A percentile compares a stretch with the other conserved stretches of the same genome.
Conservation (phyloP, 352 stramenopile genomes). For the Pythium volutum region DNA sequence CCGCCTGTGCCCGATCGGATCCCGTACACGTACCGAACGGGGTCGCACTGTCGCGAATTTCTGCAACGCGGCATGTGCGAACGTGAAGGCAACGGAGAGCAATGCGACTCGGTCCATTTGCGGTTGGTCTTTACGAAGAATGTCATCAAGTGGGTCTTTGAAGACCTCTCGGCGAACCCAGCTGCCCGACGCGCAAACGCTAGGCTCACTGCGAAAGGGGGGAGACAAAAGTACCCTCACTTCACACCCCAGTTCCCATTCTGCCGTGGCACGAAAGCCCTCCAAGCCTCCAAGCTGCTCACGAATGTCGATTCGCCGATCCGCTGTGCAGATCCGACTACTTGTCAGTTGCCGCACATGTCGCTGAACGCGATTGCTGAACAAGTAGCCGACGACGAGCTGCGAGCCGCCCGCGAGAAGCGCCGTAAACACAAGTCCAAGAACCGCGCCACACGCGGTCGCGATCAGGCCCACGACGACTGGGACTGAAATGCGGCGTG, state of each 20-base stretch:
- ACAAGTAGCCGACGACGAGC: conserved; percentile 39
- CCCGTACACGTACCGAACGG: conserved; percentile 58
- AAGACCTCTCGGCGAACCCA: conserved; percentile 22
- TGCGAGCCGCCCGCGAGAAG: conserved; percentile 21
- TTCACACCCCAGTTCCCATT: conserved; percentile 39
- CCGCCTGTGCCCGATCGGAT: conserved; percentile 37
- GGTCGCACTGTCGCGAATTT: conserved; percentile 51
- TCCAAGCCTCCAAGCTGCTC: conserved; percentile 10
- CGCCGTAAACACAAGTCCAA: conserved; percentile 18
- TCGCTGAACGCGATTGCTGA: conserved; percentile 53
- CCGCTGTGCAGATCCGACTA: conserved; percentile 33
- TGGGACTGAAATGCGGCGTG: conserved; percentile 1
- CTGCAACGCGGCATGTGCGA: conserved; percentile 45
- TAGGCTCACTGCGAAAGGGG: background rate
- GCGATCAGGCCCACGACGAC: conserved; percentile 1
- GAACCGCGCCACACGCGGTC: conserved; percentile 2
- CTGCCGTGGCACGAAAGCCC: conserved; percentile 29
- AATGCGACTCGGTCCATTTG: conserved; percentile 48
- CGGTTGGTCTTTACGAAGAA: conserved; percentile 15
- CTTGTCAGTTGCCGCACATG: conserved; percentile 42
- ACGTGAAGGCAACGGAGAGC: conserved; percentile 23
- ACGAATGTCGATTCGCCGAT: conserved; percentile 22
- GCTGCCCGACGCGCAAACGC: conserved; percentile 7
- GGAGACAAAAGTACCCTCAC: conserved; percentile 4
- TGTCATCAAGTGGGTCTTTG: conserved; percentile 22